Percentiles rank a stretch among this genome's conserved stretches.
phyloP scores from a whole-genome alignment of 352 stramenopile species.

The Globisporangium radiosum region DNA sequence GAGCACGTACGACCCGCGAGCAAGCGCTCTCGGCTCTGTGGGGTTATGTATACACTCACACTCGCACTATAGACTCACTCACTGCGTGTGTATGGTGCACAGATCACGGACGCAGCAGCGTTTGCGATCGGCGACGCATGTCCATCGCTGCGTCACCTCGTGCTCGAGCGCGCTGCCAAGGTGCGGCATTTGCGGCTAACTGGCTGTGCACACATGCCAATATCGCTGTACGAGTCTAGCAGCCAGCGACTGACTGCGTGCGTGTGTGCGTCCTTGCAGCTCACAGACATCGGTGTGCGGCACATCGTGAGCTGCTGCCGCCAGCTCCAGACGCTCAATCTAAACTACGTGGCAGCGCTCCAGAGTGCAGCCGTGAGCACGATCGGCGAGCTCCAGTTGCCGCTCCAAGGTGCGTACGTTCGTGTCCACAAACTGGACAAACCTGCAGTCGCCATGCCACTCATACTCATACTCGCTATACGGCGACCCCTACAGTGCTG shows the following conservation, averaged over 20 bases:
- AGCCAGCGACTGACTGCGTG: not conserved
- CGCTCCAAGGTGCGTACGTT: constrained; percentile 34
- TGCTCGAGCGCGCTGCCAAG: constrained; percentile 10
- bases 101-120: constrained; percentile 15
- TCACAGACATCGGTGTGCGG: constrained; percentile 51
- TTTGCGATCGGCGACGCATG: constrained; percentile 12
- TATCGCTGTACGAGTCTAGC: not conserved
- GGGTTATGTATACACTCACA: not conserved
- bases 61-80: not conserved
- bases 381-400: constrained; percentile 45
- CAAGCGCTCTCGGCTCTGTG: not conserved
- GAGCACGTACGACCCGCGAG: constrained; percentile 29
- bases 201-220: not conserved
- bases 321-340: constrained; percentile 41
- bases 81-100: constrained; percentile 3
- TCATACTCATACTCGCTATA: not conserved
- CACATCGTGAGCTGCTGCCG: constrained; percentile 45
- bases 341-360: constrained; percentile 48
- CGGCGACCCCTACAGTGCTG: constrained; percentile 24
- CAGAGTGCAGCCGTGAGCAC: constrained; percentile 40
- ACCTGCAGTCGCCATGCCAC: not conserved
- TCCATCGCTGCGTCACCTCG: constrained; percentile 6
- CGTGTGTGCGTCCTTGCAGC: constrained; percentile 14
- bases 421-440: not conserved
- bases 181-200: not conserved